Evolutionary conservation across 164 flowering plant species (phyloP), one percentile per base, ranked within the genome.

Genomic region (Tinospora cordifolia): DNA sequence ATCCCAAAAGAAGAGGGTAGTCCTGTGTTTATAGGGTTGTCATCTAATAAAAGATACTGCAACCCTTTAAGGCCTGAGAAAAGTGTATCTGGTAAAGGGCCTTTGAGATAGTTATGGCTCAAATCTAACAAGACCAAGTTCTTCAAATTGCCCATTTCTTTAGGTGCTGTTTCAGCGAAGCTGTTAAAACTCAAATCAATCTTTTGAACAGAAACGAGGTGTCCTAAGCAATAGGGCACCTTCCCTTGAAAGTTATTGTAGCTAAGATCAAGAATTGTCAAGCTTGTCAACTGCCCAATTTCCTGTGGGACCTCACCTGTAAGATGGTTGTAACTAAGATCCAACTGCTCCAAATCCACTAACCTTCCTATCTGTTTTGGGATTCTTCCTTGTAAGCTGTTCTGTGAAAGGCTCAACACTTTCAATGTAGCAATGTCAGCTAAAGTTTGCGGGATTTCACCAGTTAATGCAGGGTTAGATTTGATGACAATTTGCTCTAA

Each of bases 181-280:
- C 59, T 51, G 59, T 51, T 51, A n/a, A 17, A 51, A 22, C 59
- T 51, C 59, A 51, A 51, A 51, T 51, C 59, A 51, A 51, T 51
- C 21, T 51, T 51, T 51, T 51, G 59, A n/a, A 51, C 21, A 15
- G 59, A 51, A 6, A n/a, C 21, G 8, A 51, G 21, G 8, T 15
- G 59, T 8, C 59, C 59, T n/a, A 51, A 51, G 3, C 22, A 51
- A 51, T 14, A 17, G 21, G 59, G 59, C 59, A 51, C 59, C 59
- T 51, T 4, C 21, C 59, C 59, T 51, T 51, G 59, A 51, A 51
- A 51, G 19, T 51, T 51, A n/a, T 51, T 51, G 59, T 17, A 51
- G 21, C 59, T 17, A 3, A 51, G 22, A 17, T 51, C 59, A 17
- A 51, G 59, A 17, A 51, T 51, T 19, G 59, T 51, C 8, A 51